Base-by-base conservation (phyloP, 2,329 filamentous ascomycete genomes). In the Oidium heveae region DNA sequence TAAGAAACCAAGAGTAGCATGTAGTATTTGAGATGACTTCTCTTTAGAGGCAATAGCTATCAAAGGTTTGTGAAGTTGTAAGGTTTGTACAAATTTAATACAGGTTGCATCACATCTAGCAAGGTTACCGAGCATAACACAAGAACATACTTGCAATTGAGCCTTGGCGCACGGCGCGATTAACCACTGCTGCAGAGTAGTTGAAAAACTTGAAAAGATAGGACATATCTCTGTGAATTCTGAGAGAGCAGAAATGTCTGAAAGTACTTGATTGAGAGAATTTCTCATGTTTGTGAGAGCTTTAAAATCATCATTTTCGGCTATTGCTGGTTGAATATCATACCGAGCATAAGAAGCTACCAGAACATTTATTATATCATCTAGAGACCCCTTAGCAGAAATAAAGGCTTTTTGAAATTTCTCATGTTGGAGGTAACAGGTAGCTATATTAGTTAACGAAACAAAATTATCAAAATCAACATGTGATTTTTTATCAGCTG, bases 91-190 rank as follows among this genome's bases (percentile, higher is more conserved):
- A 37, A 81, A 71, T 37, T 70, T 65, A 10, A 66, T 65, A 56
- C 74, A 76, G 2, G 70, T 65, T 44, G 69, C 70, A 59, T 82
- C 77, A 1, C 73, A 77, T 41, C 78, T 74, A 6, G 74, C 73
- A 39, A 82, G 65, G 61, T 82, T 82, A 37, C 78, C 78, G 1
- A 82, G 67, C 16, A 74, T 71, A 3, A 82, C 70, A 58, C 77
- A 81, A 1, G 75, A 77, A 4, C 75, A 74, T 1, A 74, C 69
- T 62, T 74, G 74, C 2, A 80, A 69, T 49, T 69, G 66, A 0
- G 66, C 57, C 57, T 73, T 54, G 12, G 28, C 9, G 15, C 15
- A 12, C 60, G 57, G 57, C 60, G 62, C 58, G 61, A 63, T 63
- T 16, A 77, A 64, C 74, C 75, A 78, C n/a, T 63, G 62, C 18